A percentile compares a stretch with the other conserved stretches of the same genome.
These are phyloP conservation scores for Ustilago crameri DNA, from an alignment of 1,284 basidiomycete species.

Conservation along the genomic window DNA sequence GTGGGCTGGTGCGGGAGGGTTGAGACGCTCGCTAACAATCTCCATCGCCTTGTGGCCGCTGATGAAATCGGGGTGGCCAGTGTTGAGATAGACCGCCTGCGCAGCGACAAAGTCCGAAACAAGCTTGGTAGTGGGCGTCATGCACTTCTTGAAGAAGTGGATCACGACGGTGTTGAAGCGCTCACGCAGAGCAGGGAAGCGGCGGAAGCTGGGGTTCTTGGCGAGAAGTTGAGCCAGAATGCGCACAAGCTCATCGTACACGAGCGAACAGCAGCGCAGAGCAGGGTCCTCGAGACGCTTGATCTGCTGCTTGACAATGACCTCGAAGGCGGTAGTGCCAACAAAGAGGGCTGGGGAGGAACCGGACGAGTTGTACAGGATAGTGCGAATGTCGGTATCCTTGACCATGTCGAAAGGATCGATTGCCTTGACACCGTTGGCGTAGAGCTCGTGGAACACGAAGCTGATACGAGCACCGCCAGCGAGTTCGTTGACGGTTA, in stretches of 20 bases:
- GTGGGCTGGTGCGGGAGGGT: conserved; percentile 70
- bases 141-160: conserved; percentile 90
- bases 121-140: conserved; percentile 95
- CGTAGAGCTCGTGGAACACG: conserved; percentile 99
- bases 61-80: conserved; percentile 91
- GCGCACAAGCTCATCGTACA: conserved; percentile 99
- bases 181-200: conserved; percentile 91
- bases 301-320: conserved; percentile 98
- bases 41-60: conserved; percentile 96
- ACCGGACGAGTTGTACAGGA: conserved; percentile 97
- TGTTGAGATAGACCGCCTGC: conserved; percentile 99
- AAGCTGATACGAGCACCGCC: conserved; percentile 98
- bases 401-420: conserved; percentile 91
- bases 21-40: conserved; percentile 82
- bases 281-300: conserved; percentile 93
- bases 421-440: conserved; percentile 87
- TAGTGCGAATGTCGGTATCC: conserved; percentile 94
- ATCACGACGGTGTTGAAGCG: conserved; percentile 95
- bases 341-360: conserved; percentile 96
- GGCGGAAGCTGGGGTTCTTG: conserved; percentile 88
- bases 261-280: conserved; percentile 93
- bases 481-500: conserved; percentile 97
- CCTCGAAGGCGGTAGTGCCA: conserved; percentile 95
- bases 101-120: conserved; percentile 94
- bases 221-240: conserved; percentile 97